A percentile compares a stretch with the other conserved stretches of the same genome.
Evolutionary conservation across 2,329 filamentous ascomycete species (phyloP).

Genomic region (Leptographium radiaticola): DNA sequence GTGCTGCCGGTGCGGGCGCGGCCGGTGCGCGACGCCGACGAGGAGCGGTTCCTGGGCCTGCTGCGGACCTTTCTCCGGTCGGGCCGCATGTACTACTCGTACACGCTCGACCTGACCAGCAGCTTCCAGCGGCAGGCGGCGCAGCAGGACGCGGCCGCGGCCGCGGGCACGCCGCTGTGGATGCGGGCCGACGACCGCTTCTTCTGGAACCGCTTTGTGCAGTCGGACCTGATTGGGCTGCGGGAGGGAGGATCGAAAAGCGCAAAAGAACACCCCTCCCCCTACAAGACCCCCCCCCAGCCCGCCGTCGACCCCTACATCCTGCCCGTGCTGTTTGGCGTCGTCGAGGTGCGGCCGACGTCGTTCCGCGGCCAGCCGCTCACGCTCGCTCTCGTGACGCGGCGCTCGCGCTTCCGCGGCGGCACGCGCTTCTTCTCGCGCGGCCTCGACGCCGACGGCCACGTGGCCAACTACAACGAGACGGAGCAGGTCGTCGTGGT

Average conservation of each 20-base stretch:
- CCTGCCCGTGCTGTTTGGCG: slow-evolving; percentile 88
- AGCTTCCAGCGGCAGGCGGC: slow-evolving; percentile 89
- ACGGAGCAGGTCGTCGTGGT: slow-evolving; percentile 86
- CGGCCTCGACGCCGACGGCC: slow-evolving; percentile 81
- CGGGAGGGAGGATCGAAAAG: slow-evolving; percentile 23
- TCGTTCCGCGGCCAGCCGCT: slow-evolving; percentile 73
- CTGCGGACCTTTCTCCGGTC: slow-evolving; percentile 71
- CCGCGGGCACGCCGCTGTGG: slow-evolving; percentile 56
- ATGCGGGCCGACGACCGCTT: slow-evolving; percentile 90
- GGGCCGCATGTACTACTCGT: slow-evolving; percentile 95
- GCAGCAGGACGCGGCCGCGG: slow-evolving; percentile 40
- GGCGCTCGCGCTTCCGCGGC: slow-evolving; percentile 74
- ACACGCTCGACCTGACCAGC: slow-evolving; percentile 93
- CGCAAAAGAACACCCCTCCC: no score
- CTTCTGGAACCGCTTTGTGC: slow-evolving; percentile 95
- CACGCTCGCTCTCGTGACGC: slow-evolving; percentile 77
- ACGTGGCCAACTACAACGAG: slow-evolving; percentile 99
- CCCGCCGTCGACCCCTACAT: slow-evolving; percentile 80
- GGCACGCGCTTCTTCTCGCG: slow-evolving; percentile 93
- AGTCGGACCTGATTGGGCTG: slow-evolving; percentile 84
- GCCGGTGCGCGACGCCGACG: slow-evolving; percentile 80
- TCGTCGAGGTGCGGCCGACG: slow-evolving; percentile 82
- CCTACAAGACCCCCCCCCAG: slow-evolving; percentile 40
- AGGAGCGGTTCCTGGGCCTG: slow-evolving; percentile 78
- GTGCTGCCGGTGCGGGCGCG: slow-evolving; percentile 89